These are phyloP conservation scores for Pythium plurisporium DNA, from an alignment of 352 stramenopile species.

Conservation along the genomic window DNA sequence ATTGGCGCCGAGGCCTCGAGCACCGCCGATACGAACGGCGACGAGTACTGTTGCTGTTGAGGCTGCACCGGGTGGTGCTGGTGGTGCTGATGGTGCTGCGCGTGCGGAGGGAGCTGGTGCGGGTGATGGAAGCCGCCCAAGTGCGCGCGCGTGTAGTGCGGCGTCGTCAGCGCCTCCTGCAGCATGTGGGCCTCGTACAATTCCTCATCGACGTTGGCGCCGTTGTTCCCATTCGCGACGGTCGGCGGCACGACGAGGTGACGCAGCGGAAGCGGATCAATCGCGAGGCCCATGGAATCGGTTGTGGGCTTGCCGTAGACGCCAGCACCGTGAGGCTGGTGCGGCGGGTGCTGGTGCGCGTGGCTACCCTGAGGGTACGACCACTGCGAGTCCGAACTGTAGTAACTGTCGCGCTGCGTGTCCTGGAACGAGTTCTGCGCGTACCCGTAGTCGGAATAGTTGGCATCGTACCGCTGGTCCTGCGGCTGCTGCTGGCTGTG, in stretches of 20 bases:
- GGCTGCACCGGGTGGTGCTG: slow-evolving; percentile 5
- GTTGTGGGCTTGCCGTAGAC: slow-evolving; percentile 10
- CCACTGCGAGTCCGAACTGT: slow-evolving; percentile 8
- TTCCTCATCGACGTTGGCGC: slow-evolving; percentile 20
- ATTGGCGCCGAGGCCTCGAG: slow-evolving; percentile 17
- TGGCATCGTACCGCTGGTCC: slow-evolving; percentile 8
- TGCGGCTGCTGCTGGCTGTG: neutral
- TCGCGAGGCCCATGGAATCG: slow-evolving; percentile 14
- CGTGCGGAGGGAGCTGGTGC: neutral
- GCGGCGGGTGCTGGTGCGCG: neutral
- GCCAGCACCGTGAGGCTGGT: neutral
- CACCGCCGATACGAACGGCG: slow-evolving; percentile 22
- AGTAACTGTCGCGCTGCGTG: slow-evolving; percentile 7
- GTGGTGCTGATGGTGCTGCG: slow-evolving; percentile 9
- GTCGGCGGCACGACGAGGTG: slow-evolving; percentile 10
- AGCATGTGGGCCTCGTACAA: slow-evolving; percentile 35
- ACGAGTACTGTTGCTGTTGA: slow-evolving; percentile 12
- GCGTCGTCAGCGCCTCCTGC: slow-evolving; percentile 26
- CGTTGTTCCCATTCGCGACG: neutral
- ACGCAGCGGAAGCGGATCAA: slow-evolving; percentile 19
- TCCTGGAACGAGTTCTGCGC: slow-evolving; percentile 6
- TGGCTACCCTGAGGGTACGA: slow-evolving; percentile 11
- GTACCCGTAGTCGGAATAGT: slow-evolving; percentile 10
- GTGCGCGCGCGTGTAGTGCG: slow-evolving; percentile 15
- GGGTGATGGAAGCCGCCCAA: slow-evolving; percentile 15